Conservation (phyloP, 2,329 filamentous ascomycete genomes). For the Reticulascus tulasneorum region DNA sequence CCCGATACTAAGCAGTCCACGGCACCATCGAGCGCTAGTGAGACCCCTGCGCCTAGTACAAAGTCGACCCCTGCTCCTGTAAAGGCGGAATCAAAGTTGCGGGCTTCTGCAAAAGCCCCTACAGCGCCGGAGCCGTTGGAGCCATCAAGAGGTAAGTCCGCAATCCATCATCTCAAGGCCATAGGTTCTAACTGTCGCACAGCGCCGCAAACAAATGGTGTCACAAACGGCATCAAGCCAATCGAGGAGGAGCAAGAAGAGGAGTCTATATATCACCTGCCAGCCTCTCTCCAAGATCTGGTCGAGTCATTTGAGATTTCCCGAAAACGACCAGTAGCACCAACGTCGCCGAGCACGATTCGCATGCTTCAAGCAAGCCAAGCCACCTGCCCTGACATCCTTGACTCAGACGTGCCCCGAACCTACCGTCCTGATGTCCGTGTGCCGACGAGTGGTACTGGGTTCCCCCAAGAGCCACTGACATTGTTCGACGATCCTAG, state of each 20-base stretch:
- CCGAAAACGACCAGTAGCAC: slow-evolving; percentile 62
- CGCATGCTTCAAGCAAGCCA: slow-evolving; percentile 75
- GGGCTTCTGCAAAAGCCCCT: slow-evolving; percentile 41
- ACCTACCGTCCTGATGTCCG: slow-evolving; percentile 81
- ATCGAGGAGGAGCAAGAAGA: slow-evolving; percentile 51
- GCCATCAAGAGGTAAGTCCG: slow-evolving; percentile 39
- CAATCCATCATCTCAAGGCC: background rate
- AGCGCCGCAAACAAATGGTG: slow-evolving; percentile 47
- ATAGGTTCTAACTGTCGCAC: slow-evolving; percentile 2
- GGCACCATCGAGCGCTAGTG: slow-evolving; percentile 21
- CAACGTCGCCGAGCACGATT: slow-evolving; percentile 62
- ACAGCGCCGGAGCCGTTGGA: slow-evolving; percentile 38
- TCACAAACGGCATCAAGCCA: slow-evolving; percentile 47
- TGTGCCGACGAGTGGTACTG: slow-evolving; percentile 68
- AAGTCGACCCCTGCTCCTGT: slow-evolving; percentile 24
- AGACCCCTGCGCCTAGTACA: slow-evolving; percentile 17
- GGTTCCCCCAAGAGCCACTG: slow-evolving; percentile 91
- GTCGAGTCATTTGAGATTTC: slow-evolving; percentile 86
- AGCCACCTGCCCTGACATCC: slow-evolving; percentile 65
- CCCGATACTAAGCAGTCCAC: slow-evolving; percentile 28
- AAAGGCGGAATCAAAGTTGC: slow-evolving; percentile 33
- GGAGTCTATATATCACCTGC: slow-evolving; percentile 90
- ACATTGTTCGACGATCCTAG: slow-evolving; percentile 87
- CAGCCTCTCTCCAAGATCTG: slow-evolving; percentile 81
- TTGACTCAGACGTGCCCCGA: slow-evolving; percentile 77